Percentiles rank a stretch among this genome's conserved stretches.
Evolutionary conservation across 2,329 filamentous ascomycete species (phyloP).

Genomic region (Coniochaeta sp.): DNA sequence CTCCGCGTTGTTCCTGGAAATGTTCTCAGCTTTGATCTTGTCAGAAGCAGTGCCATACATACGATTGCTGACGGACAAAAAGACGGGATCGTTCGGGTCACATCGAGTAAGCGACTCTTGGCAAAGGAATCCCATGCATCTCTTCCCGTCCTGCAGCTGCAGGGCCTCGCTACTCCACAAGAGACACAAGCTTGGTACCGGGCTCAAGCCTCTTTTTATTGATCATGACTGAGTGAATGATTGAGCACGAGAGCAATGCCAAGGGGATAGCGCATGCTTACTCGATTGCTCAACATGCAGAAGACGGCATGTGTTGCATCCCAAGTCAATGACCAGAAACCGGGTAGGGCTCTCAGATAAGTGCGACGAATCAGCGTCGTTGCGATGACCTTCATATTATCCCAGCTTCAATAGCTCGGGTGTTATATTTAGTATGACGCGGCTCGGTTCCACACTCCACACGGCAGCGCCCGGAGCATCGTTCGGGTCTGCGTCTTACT

Average conservation of each 20-base stretch:
- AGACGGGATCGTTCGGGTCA: background rate
- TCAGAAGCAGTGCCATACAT: background rate
- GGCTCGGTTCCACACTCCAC: background rate
- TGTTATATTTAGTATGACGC: constrained; percentile 2
- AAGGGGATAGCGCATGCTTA: background rate
- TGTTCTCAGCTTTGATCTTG: background rate
- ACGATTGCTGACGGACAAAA: background rate
- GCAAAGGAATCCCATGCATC: background rate
- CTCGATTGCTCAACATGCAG: background rate
- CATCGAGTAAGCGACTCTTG: background rate
- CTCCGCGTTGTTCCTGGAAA: background rate
- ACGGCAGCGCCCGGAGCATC: background rate
- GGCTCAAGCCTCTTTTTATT: background rate
- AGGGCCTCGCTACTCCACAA: background rate
- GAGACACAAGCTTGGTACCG: background rate
- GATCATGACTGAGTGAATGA: background rate
- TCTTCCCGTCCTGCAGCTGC: constrained; percentile 1
- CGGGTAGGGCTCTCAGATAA: background rate
- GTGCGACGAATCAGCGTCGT: background rate
- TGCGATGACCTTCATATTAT: background rate
- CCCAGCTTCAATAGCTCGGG: background rate
- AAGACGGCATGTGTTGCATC: background rate
- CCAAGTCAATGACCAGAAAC: background rate
- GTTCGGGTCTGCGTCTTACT: background rate
- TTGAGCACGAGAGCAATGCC: background rate